Base-by-base conservation (phyloP, 345 rosid species). In the Lepidium africanum region DNA sequence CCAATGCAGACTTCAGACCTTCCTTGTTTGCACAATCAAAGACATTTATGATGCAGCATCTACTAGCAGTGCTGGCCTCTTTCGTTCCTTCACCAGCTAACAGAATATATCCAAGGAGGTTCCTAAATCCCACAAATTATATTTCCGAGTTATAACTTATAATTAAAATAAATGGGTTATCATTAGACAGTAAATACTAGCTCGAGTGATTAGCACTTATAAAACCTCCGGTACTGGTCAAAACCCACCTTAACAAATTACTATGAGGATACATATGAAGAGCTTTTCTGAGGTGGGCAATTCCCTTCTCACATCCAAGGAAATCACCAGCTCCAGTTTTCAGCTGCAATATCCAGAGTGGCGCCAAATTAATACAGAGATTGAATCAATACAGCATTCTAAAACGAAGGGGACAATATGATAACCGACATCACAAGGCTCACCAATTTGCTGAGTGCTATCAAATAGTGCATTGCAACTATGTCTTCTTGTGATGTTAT, bases 21-120 rank as follows among this genome's bases (percentile, higher is more conserved):
- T 83, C 88, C 66, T 75, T 82, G 58, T 72, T 71, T 33, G 65
- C 45, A 81, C 56, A 50, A 9, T 81, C 55, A 14, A 81, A 74
- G 75, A 73, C 62, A 47, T 77, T 81, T 39, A 81, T 27, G 52
- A 70, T 39, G 74, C 84, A 79, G 81, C 91, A 91, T 79, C 95
- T 87, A 71, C 82, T 81, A 14, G 90, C 79, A 48, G 82, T 66
- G 73, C 81, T 91, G 11, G 73, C 75, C 32, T 77, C 84, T 62
- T 76, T 79, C 76, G 84, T 79, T 78, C 73, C 85, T 52, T 82
- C 86, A 76, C 85, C 80, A 41, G 85, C 81, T 67, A 89, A 75
- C 89, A 91, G 70, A 50, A 89, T 83, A 78, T 89, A 84, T 75
- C 96, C 99, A 42, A 94, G 97, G 48, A 85, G 80, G 59, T 91